phyloP scores from a whole-genome alignment of 2,329 filamentous ascomycete species.

The Cladophialophora yegresii region DNA sequence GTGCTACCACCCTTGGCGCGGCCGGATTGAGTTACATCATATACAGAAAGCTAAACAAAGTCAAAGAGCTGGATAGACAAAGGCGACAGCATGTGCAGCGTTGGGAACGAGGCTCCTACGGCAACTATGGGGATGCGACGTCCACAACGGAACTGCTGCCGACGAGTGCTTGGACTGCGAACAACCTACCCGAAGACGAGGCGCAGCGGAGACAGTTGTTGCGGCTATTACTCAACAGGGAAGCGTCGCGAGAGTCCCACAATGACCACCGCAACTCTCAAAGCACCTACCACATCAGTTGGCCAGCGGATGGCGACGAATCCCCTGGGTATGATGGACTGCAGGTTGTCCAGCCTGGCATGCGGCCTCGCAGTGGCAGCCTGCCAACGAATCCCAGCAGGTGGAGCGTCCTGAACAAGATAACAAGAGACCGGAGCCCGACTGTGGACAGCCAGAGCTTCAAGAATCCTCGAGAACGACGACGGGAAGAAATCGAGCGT shows the following conservation, averaged over 20 bases:
- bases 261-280: slow-evolving; percentile 36
- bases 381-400: slow-evolving; percentile 25
- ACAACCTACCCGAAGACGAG: slow-evolving; percentile 41
- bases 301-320: slow-evolving; percentile 30
- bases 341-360: slow-evolving; percentile 15
- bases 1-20: slow-evolving; percentile 25
- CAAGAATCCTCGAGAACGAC: slow-evolving; percentile 32
- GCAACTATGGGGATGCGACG: slow-evolving; percentile 27
- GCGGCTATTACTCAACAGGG: slow-evolving; percentile 42
- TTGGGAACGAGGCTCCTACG: slow-evolving; percentile 19
- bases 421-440: slow-evolving; percentile 26
- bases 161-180: slow-evolving; percentile 11
- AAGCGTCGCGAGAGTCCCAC: slow-evolving; percentile 36
- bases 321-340: slow-evolving; percentile 5
- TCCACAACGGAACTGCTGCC: slow-evolving; percentile 30
- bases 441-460: slow-evolving; percentile 21
- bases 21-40: slow-evolving; percentile 27
- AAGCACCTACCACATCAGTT: slow-evolving; percentile 40
- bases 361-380: slow-evolving; percentile 31
- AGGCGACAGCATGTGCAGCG: slow-evolving; percentile 27
- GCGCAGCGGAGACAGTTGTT: slow-evolving; percentile 45
- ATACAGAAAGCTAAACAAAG: slow-evolving; percentile 29
- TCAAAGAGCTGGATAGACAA: slow-evolving; percentile 31
- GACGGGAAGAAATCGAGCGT: slow-evolving; percentile 34
- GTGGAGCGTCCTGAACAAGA: slow-evolving; percentile 24